Base-by-base conservation (phyloP, 305 asterid genomes). In the Fraxinus greggii region DNA sequence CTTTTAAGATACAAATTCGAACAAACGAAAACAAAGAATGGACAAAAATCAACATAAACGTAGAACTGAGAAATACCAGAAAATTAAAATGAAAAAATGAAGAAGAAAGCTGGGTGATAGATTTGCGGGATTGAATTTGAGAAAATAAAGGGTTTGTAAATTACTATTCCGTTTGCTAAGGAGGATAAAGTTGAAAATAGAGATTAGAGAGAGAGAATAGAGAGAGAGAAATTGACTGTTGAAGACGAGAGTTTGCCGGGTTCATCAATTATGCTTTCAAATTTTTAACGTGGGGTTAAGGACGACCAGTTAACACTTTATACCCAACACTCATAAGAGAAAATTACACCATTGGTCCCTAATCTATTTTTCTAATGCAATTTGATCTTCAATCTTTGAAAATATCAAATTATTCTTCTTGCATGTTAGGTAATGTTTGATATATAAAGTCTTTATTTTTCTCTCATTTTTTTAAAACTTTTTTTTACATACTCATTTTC, bases 181-280 rank as follows among this genome's bases (percentile, higher is more conserved):
- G 33, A 63, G 72, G 72, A 24, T 63, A 63, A 65, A 40, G 51
- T 42, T 42, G 63, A 45, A 73, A 63, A 45, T 79, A 21, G 78
- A 67, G 80, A 78, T 76, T 79, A 21, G 78, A 67, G 80, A 78
- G 79, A 48, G 59, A 79, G 70, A 63, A 73, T 23, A n/a, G 79
- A 8, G 23, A 79, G 48, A 2, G 42, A 15, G 51, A 83, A 78
- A 15, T 83, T 75, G 90, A 87, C 90, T 87, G 90, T 87, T 87
- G 7, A 38, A 40, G 76, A 21, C 75, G 45, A 33, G 75, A 24
- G 59, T 15, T 48, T 80, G 88, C 72, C 76, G 76, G 75, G 35
- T n/a, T 69, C 75, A 69, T 69, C 75, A 29, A 19, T 67, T 10
- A 19, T 67, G 74, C 38, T 67, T 67, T 67, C 17, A 67, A 67